phyloP scores from a whole-genome alignment of 768 basidiomycete species.

The Rubroboletus pulcherrimus region DNA sequence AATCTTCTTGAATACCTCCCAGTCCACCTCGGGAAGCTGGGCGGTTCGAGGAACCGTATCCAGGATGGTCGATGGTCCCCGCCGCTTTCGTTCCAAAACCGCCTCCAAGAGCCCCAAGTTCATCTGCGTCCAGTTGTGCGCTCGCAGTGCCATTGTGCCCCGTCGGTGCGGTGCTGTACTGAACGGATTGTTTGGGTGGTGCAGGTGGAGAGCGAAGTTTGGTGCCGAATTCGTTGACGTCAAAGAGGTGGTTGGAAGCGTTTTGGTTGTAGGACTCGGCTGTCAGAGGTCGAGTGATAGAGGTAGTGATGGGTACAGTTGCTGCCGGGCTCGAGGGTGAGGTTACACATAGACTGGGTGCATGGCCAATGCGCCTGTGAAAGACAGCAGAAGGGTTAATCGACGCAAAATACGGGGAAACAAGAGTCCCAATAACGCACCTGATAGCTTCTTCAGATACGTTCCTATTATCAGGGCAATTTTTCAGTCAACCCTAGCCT shows the following conservation, averaged over 20 bases:
- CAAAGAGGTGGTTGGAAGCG: slow-evolving; percentile 1
- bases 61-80: slow-evolving; percentile 29
- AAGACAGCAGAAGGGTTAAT: neutral
- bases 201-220: slow-evolving; percentile 5
- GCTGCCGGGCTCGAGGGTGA: slow-evolving; percentile 28
- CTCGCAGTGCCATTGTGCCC: slow-evolving; percentile 18
- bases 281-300: slow-evolving; percentile 19
- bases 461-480: slow-evolving; percentile 38
- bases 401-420: neutral
- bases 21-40: slow-evolving; percentile 17
- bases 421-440: slow-evolving; percentile 15
- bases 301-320: slow-evolving; percentile 28
- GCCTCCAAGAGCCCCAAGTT: slow-evolving; percentile 19
- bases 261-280: slow-evolving; percentile 19
- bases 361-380: slow-evolving; percentile 46
- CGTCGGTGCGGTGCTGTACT: slow-evolving; percentile 29
- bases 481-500: neutral
- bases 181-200: slow-evolving; percentile 20
- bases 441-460: slow-evolving; percentile 72
- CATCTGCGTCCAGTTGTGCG: slow-evolving; percentile 14
- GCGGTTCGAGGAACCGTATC: slow-evolving; percentile 18
- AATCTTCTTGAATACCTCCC: slow-evolving; percentile 25
- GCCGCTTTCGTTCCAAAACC: slow-evolving; percentile 4
- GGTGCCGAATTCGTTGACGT: slow-evolving; percentile 4
- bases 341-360: slow-evolving; percentile 38